Conservation (phyloP, 495 filamentous ascomycete genomes). For the Ramalina peruviana region DNA sequence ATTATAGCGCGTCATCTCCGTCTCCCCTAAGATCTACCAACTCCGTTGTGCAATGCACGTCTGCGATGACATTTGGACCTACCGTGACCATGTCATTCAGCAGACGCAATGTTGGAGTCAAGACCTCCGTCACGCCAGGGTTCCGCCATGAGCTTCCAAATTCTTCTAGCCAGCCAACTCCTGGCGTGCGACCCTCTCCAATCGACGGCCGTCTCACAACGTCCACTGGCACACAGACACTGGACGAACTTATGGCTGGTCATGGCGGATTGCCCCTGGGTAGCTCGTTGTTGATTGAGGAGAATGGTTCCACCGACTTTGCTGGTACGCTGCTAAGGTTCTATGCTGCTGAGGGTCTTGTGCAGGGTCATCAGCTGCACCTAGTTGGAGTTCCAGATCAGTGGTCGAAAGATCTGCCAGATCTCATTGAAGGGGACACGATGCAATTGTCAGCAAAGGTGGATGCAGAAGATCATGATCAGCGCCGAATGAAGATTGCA, state of each 20-base stretch:
- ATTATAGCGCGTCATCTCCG: no score
- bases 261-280: conserved; percentile 82
- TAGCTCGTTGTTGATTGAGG: conserved; percentile 68
- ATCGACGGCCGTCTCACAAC: conserved; percentile 79
- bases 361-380: conserved; percentile 82
- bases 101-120: not conserved
- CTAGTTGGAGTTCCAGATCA: conserved; percentile 63
- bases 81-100: not conserved
- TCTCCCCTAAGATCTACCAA: no score
- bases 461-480: conserved; percentile 31
- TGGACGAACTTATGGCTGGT: conserved; percentile 75
- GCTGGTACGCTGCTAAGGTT: conserved; percentile 71
- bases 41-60: not conserved
- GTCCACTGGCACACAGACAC: conserved; percentile 73
- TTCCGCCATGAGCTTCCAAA: conserved; percentile 9
- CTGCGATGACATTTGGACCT: not conserved
- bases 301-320: conserved; percentile 91
- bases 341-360: conserved; percentile 84
- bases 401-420: conserved; percentile 77
- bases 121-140: not conserved
- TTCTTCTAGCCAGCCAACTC: conserved; percentile 24
- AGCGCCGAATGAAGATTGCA: conserved; percentile 82
- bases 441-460: conserved; percentile 22
- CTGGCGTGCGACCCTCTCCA: conserved; percentile 76
- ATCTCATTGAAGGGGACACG: conserved; percentile 35